Evolutionary conservation across 2,329 filamentous ascomycete genomes (phyloP).

Genomic region (Cladosporium halotolerans): DNA sequence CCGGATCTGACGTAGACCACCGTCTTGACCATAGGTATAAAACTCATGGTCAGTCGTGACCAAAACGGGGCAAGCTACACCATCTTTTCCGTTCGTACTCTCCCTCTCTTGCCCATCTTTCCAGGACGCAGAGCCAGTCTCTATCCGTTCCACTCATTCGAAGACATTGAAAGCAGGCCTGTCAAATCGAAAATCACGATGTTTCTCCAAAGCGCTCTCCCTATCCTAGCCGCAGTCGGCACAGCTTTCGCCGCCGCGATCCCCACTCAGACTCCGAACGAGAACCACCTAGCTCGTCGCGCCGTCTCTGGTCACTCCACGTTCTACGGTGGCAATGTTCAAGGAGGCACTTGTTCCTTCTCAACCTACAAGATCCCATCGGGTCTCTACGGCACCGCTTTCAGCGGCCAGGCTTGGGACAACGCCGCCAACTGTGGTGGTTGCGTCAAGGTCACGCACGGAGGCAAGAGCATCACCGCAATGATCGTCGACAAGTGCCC

Average conservation of each 20-base stretch:
- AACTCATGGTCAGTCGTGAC: neutral
- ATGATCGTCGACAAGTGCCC: slow-evolving; percentile 59
- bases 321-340: slow-evolving; percentile 31
- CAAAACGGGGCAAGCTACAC: neutral
- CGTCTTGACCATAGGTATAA: neutral
- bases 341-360: slow-evolving; percentile 59
- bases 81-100: too few species aligned
- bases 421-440: slow-evolving; percentile 52
- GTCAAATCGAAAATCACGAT: neutral
- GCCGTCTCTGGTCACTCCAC: slow-evolving; percentile 20
- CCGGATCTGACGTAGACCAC: slow-evolving; percentile 1
- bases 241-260: slow-evolving; percentile 14
- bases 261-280: slow-evolving; percentile 13
- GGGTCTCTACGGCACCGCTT: slow-evolving; percentile 55
- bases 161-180: neutral
- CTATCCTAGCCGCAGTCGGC: neutral
- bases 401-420: slow-evolving; percentile 54
- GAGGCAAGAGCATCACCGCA: slow-evolving; percentile 49
- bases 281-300: slow-evolving; percentile 16
- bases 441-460: slow-evolving; percentile 54
- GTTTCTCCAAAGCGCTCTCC: neutral
- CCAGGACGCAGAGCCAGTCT: neutral
- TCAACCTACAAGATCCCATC: slow-evolving; percentile 55
- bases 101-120: neutral
- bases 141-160: neutral